These are phyloP conservation scores for Cystofilobasidium bisporidii DNA, from an alignment of 768 basidiomycete genomes.

Conservation along the genomic window DNA sequence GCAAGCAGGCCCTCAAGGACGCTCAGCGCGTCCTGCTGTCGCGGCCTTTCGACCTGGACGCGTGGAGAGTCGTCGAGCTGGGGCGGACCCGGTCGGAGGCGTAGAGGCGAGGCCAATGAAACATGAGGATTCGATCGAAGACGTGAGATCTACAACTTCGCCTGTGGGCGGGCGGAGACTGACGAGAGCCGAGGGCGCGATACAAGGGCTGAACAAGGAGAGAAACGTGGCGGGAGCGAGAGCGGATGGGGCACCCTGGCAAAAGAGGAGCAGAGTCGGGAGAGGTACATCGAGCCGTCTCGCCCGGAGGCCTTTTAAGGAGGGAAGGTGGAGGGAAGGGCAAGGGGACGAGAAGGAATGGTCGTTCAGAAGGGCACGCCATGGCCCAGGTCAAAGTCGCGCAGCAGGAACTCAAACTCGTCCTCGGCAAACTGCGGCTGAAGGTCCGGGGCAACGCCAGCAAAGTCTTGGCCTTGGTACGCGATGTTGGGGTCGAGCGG, in stretches of 20 bases:
- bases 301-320: neutral
- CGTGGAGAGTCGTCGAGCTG: slow-evolving; percentile 27
- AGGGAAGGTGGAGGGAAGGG: neutral
- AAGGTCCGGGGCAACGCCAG: too few relatives aligned
- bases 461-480: neutral
- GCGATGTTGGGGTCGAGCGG: slow-evolving; percentile 1
- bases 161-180: too few relatives aligned
- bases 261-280: too few relatives aligned
- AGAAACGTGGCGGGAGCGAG: too few relatives aligned
- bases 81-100: neutral
- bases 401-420: neutral
- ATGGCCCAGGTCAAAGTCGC: neutral
- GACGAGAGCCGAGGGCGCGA: too few relatives aligned
- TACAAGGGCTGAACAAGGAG: too few relatives aligned
- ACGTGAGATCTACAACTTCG: too few relatives aligned
- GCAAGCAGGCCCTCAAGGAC: slow-evolving; percentile 24
- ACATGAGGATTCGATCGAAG: too few relatives aligned
- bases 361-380: neutral
- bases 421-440: neutral
- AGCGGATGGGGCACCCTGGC: too few relatives aligned
- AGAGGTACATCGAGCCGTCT: neutral
- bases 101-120: too few relatives aligned
- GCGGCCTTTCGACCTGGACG: slow-evolving; percentile 33
- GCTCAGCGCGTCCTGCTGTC: slow-evolving; percentile 33
- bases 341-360: too few relatives aligned